These are phyloP conservation scores for Rosellinia necatrix DNA, from an alignment of 2,329 filamentous ascomycete genomes.

Conservation along the genomic window DNA sequence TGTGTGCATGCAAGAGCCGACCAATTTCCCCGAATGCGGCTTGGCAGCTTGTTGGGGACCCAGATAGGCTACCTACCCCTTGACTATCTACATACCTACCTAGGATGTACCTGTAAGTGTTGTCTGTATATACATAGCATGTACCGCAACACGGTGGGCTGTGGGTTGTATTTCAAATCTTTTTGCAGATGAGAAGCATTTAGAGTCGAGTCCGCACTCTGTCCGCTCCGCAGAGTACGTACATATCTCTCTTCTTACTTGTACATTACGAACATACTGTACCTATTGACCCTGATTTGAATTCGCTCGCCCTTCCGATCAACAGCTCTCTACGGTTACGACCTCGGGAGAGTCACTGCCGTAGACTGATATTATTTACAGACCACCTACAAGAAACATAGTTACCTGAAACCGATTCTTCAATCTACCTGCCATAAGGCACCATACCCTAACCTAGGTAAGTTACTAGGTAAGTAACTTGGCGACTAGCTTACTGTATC, in stretches of 20 bases:
- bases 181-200: constrained; percentile 16
- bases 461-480: not conserved
- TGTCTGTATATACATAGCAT: too few relatives aligned
- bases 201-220: constrained; percentile 19
- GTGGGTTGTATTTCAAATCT: constrained; percentile 25
- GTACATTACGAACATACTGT: not conserved
- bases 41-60: not conserved
- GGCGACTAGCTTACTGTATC: constrained; percentile 21
- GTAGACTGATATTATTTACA: too few relatives aligned
- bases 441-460: not conserved
- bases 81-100: too few relatives aligned
- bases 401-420: too few relatives aligned
- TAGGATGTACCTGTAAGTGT: too few relatives aligned
- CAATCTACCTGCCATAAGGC: too few relatives aligned
- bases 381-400: too few relatives aligned
- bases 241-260: not conserved
- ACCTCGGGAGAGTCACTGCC: too few relatives aligned
- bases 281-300: not conserved
- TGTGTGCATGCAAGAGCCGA: constrained; percentile 9
- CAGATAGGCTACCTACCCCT: too few relatives aligned
- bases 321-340: not conserved
- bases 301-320: not conserved
- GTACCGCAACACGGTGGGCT: not conserved
- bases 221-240: constrained; percentile 20
- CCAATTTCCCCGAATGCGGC: constrained; percentile 7